Evolutionary conservation across 306 rosid genomes (phyloP).

Genomic region (Urtica urens): DNA sequence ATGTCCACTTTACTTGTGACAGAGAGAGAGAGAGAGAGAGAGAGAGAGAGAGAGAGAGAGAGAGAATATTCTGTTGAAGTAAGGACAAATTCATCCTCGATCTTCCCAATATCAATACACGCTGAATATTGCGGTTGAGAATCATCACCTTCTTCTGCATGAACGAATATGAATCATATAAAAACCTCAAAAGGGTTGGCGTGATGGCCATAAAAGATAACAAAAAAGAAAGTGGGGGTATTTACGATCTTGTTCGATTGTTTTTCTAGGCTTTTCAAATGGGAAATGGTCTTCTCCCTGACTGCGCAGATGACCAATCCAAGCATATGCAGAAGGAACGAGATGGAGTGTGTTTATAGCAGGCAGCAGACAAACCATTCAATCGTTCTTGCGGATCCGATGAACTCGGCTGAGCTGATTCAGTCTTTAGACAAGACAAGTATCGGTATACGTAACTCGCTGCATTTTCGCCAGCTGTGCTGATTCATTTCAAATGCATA

Average conservation of each 20-base stretch:
- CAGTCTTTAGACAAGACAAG: constrained; percentile 64
- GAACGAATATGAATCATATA: constrained; percentile 4
- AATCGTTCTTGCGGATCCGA: constrained; percentile 62
- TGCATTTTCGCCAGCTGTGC: constrained; percentile 86
- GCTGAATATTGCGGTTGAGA: constrained; percentile 39
- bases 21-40: too few species aligned
- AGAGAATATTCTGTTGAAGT: too few species aligned
- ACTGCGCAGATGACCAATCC: constrained; percentile 56
- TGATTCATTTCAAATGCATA: constrained; percentile 81
- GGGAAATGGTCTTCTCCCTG: constrained; percentile 45
- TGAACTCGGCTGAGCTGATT: constrained; percentile 39
- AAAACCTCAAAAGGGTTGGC: constrained; percentile 9
- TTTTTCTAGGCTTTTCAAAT: constrained; percentile 59
- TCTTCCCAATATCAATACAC: too few species aligned
- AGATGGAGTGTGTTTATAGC: constrained; percentile 80
- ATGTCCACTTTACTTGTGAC: too few species aligned
- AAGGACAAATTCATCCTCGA: too few species aligned
- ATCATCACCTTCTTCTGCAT: constrained; percentile 28
- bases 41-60: too few species aligned
- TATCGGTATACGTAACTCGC: constrained; percentile 72
- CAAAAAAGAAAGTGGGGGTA: constrained; percentile 14
- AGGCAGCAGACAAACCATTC: constrained; percentile 76
- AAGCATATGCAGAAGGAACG: constrained; percentile 74
- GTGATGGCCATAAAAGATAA: constrained; percentile 7
- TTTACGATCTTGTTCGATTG: constrained; percentile 50